phyloP scores from a whole-genome alignment of 345 rosid genomes.

The Eucalyptus camaldulensis region DNA sequence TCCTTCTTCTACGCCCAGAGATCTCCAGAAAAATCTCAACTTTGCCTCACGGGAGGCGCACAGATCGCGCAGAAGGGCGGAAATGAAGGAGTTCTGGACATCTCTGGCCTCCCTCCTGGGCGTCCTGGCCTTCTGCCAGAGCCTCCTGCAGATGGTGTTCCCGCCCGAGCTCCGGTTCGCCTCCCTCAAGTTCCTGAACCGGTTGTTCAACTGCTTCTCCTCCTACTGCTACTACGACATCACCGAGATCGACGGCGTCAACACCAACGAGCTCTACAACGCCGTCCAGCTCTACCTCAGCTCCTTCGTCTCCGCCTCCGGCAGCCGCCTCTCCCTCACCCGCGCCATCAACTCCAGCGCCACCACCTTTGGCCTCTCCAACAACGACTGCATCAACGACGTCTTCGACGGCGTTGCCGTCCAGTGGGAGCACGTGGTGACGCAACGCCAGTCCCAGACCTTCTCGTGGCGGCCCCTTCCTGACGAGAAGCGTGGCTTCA shows the following conservation, averaged over 20 bases:
- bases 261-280: conserved; percentile 97
- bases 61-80: background rate
- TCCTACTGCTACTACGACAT: conserved; percentile 81
- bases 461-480: conserved; percentile 91
- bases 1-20: background rate
- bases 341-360: conserved; percentile 82
- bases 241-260: conserved; percentile 91
- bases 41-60: background rate
- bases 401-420: conserved; percentile 41
- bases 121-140: conserved; percentile 77
- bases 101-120: conserved; percentile 73
- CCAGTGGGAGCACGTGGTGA: conserved; percentile 89
- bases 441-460: conserved; percentile 63
- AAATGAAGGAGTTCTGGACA: conserved; percentile 78
- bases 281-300: conserved; percentile 96
- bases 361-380: conserved; percentile 76
- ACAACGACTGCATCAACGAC: conserved; percentile 73
- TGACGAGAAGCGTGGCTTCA: conserved; percentile 93
- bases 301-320: conserved; percentile 58
- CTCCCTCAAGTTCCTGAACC: conserved; percentile 37
- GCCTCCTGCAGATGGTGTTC: conserved; percentile 52
- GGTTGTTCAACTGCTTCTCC: conserved; percentile 43
- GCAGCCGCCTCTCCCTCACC: conserved; percentile 77
- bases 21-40: background rate
- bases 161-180: conserved; percentile 89